Base-by-base conservation (phyloP, 139 green algal species). In the Prasinococcaceae sp. region DNA sequence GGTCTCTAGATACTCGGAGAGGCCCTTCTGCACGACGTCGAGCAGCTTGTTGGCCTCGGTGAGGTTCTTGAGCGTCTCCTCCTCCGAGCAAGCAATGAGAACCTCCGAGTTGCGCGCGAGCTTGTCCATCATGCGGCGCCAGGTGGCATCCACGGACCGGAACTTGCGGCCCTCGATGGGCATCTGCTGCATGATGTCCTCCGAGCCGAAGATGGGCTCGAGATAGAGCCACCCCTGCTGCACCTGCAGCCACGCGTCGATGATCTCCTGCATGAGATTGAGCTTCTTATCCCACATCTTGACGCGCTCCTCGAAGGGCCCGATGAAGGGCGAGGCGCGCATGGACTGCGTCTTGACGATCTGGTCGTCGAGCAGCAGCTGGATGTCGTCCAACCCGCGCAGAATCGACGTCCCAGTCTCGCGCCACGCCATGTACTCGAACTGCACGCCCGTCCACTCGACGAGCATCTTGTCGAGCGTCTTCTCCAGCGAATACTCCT, bases 181-280 rank as follows among this genome's bases (percentile, higher is more conserved):
- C 76, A 88, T 88, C 70, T 88, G 81, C 72, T 84, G 72, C 75
- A 83, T 79, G 58, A 88, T 88, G 65, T 92, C 81, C 26, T 88
- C 79, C 9, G 41, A 70, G 27, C 81, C 78, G 61, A 92, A 92
- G 58, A 88, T 88, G 27, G 79, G 79, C 71, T 88, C 78, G 45
- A 88, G 49, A 64, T 88, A 88, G 30, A 88, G 74, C 81, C 81
- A 92, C 28, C 63, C 70, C 47, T 74, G 63, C 62, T 86, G 80
- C 37, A 55, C 65, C 61, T 70, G 65, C 2, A 90, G 72, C 79
- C 80, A 90, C 55, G 74, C 63, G 54, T 90, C 81, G 49, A 90
- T 24, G 25, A 80, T 86, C 39, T 90, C 74, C 57, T 76, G 61
- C 44, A 76, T 60, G 28, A 30, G 58, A 47, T 70, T 71, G 24